Evolutionary conservation across 1,139 yeast genomes (phyloP), one percentile per base, ranked within the genome.

Genomic region (Wickerhamomyces sp.): DNA sequence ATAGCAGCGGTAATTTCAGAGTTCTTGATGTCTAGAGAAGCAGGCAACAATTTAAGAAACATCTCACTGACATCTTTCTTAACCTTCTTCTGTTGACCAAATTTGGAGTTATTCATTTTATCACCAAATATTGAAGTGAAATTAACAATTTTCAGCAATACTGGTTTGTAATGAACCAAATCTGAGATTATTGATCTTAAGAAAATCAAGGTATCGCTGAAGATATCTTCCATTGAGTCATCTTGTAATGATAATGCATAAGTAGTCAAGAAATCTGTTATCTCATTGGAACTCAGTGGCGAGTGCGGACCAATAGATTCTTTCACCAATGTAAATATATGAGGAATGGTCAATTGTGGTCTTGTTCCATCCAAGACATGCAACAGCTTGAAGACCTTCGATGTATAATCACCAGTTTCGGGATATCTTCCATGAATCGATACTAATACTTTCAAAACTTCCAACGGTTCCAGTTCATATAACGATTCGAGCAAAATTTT

Each of bases 321-420:
- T 9, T 22, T 32, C 19, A 45, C 37, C 6, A 49, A 23, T 16
- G 38, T 39, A 32, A 46, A 47, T 16, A 51, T 47, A 25, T 40
- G 43, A 11, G 95, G 93, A 16, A 88, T 63, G 0, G 95, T 84
- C 5, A 76, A 51, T 40, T 80, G 86, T 1, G 95, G 83, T 43
- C 86, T 74, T 3, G 95, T 84, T 0, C 94, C 93, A 59, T 89
- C 96, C 32, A 91, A 63, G 9, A 85, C 79, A 55, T 84, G 88
- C 19, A 84, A 59, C 4, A 86, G 51, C 46, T 81, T 82, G 45
- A 71, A 67, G 6, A 69, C 58, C n/a, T n/a, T n/a, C 17, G 54
- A 38, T 8, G 48, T 28, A 50, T 57, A 37, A 48, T 54, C 39
- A 49, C 34, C 41, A 29, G 37, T 36, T 19, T 40, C 45, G 12